Conservation (phyloP, 306 rosid genomes). For the Castanea crenata region DNA sequence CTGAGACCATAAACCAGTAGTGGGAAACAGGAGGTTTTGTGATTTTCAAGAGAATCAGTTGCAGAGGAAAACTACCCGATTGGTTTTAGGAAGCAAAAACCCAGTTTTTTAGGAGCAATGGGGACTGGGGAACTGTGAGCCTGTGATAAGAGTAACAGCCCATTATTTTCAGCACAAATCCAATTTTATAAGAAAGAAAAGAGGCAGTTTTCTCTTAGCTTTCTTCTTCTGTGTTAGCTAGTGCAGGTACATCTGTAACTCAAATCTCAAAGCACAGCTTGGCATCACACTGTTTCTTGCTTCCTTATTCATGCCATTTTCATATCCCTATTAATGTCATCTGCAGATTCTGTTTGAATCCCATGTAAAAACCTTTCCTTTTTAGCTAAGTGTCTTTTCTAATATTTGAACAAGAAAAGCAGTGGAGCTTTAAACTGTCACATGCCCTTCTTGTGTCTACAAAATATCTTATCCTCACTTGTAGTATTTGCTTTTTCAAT, state of each 20-base stretch:
- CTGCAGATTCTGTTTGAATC: slow-evolving; percentile 12
- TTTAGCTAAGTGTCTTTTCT: background rate
- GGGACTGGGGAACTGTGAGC: slow-evolving; percentile 43
- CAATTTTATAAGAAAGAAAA: background rate
- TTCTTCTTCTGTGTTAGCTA: slow-evolving; percentile 21
- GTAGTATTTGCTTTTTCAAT: background rate
- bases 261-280: slow-evolving; percentile 30
- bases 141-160: slow-evolving; percentile 12
- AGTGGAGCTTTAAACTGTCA: background rate
- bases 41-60: slow-evolving; percentile 57
- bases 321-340: background rate
- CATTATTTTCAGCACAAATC: slow-evolving; percentile 4
- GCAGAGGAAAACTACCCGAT: slow-evolving; percentile 37
- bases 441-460: background rate
- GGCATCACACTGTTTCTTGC: background rate
- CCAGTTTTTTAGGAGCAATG: slow-evolving; percentile 20
- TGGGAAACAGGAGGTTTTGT: slow-evolving; percentile 28
- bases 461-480: background rate
- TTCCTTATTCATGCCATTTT: slow-evolving; percentile 16
- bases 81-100: slow-evolving; percentile 15
- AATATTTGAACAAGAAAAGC: background rate
- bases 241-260: slow-evolving; percentile 21
- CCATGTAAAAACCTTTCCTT: background rate
- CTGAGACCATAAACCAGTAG: slow-evolving; percentile 26
- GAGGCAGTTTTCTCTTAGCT: background rate